Conservation (phyloP, 2,329 filamentous ascomycete species). For the Albophoma yamanashiensis region DNA sequence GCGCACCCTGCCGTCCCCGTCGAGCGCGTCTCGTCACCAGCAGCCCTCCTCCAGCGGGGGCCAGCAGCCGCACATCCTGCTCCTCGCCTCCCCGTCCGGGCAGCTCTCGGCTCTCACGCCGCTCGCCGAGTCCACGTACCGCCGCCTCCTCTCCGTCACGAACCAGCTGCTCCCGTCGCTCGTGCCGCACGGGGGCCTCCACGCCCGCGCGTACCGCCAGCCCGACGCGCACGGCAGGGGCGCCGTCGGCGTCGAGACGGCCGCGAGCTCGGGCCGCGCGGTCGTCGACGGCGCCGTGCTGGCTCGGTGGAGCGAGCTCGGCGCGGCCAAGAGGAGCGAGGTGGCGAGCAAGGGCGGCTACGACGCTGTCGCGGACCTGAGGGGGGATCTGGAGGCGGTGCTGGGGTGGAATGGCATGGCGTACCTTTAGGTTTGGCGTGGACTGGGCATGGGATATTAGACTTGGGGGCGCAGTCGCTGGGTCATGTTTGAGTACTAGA, state of each 20-base stretch:
- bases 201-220: conserved; percentile 67
- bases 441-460: not conserved
- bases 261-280: conserved; percentile 44
- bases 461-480: not conserved
- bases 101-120: conserved; percentile 67
- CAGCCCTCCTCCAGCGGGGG: too few species aligned
- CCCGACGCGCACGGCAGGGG: conserved; percentile 34
- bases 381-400: conserved; percentile 56
- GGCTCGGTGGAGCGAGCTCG: conserved; percentile 64
- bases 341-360: conserved; percentile 65
- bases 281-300: conserved; percentile 74
- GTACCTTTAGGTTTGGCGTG: conserved; percentile 29
- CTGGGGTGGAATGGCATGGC: conserved; percentile 53
- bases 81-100: conserved; percentile 67
- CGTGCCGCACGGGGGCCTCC: conserved; percentile 68
- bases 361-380: conserved; percentile 51
- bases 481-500: not conserved
- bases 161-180: conserved; percentile 70
- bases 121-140: conserved; percentile 69
- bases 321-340: conserved; percentile 60
- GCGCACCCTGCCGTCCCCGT: conserved; percentile 40
- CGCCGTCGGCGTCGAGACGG: conserved; percentile 42
- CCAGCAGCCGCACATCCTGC: conserved; percentile 36
- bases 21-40: conserved; percentile 10
- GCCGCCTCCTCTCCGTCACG: conserved; percentile 70